Percentiles rank a stretch among this genome's conserved stretches.
These are phyloP conservation scores for Lepraria neglecta DNA, from an alignment of 495 filamentous ascomycete species.

Conservation along the genomic window DNA sequence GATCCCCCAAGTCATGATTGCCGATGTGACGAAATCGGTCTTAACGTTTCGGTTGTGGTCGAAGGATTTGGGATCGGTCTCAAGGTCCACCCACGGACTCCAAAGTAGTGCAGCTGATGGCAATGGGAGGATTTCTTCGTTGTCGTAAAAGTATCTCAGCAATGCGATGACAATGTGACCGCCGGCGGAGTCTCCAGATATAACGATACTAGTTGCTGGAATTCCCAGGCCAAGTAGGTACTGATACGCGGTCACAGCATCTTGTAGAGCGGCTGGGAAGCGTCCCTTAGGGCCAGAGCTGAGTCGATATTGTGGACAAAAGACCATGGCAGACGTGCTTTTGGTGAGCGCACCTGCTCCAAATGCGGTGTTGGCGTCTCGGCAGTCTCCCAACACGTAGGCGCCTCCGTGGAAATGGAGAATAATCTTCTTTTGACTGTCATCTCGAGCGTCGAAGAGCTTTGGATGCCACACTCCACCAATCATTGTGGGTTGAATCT, in stretches of 20 bases:
- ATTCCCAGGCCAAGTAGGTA: conserved; percentile 35
- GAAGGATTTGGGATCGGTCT: conserved; percentile 15
- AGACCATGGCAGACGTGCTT: background rate
- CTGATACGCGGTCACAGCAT: conserved; percentile 39
- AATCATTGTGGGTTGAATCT: conserved; percentile 32
- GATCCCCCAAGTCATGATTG: conserved; percentile 35
- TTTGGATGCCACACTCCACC: conserved; percentile 38
- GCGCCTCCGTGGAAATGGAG: conserved; percentile 51
- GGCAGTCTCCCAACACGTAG: conserved; percentile 34
- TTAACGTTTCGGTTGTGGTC: conserved; percentile 31
- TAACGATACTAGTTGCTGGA: conserved; percentile 33
- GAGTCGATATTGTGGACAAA: conserved; percentile 34
- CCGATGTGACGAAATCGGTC: conserved; percentile 35
- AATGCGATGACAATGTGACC: conserved; percentile 38
- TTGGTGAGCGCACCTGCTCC: conserved; percentile 2
- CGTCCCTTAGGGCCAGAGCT: conserved; percentile 29
- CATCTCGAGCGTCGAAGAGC: conserved; percentile 8
- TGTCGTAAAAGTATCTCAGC: conserved; percentile 35
- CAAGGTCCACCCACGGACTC: conserved; percentile 38
- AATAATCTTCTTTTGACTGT: conserved; percentile 26
- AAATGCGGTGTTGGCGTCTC: background rate
- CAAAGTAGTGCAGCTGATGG: conserved; percentile 33
- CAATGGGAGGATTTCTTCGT: conserved; percentile 5
- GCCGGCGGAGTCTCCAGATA: conserved; percentile 43
- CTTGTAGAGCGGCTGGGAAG: conserved; percentile 45